phyloP scores from a whole-genome alignment of 2,329 filamentous ascomycete species.

The Neofusicoccum umdonicola region DNA sequence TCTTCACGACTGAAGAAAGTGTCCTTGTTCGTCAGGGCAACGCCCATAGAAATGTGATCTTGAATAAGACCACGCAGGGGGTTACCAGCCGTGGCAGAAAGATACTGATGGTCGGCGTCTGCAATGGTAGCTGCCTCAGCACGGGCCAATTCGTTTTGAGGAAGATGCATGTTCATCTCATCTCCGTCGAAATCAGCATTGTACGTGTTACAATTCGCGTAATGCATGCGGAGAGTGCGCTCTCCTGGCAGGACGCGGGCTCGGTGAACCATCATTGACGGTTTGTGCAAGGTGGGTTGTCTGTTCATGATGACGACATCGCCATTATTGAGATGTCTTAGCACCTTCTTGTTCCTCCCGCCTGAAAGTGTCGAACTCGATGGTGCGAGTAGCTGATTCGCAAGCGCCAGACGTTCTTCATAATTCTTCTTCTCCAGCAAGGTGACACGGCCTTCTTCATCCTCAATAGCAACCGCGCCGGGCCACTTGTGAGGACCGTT shows the following conservation, averaged over 20 bases:
- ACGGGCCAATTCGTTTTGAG: slow-evolving; percentile 91
- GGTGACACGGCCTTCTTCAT: slow-evolving; percentile 88
- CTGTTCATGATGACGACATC: slow-evolving; percentile 99
- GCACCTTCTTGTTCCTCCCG: slow-evolving; percentile 89
- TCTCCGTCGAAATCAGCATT: slow-evolving; percentile 99
- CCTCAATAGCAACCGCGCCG: slow-evolving; percentile 90
- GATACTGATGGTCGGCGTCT: slow-evolving; percentile 95
- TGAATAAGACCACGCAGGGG: slow-evolving; percentile 95
- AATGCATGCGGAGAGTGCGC: slow-evolving; percentile 98
- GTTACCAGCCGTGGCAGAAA: slow-evolving; percentile 90
- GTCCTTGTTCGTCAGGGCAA: slow-evolving; percentile 86
- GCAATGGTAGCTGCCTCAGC: slow-evolving; percentile 91
- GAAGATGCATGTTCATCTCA: slow-evolving; percentile 99
- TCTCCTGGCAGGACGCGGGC: slow-evolving; percentile 89
- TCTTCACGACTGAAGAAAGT: slow-evolving; percentile 84
- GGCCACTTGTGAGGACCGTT: slow-evolving; percentile 94
- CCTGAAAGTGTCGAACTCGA: slow-evolving; percentile 72
- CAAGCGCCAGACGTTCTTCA: slow-evolving; percentile 83
- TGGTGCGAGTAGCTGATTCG: slow-evolving; percentile 88
- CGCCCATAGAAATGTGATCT: slow-evolving; percentile 94
- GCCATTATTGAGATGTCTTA: slow-evolving; percentile 91
- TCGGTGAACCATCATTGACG: slow-evolving; percentile 97
- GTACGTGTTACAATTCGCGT: slow-evolving; percentile 99
- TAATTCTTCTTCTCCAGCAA: slow-evolving; percentile 82
- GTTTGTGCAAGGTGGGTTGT: slow-evolving; percentile 95